phyloP scores from a whole-genome alignment of 306 rosid genomes.

The Glycyrrhiza uralensis region DNA sequence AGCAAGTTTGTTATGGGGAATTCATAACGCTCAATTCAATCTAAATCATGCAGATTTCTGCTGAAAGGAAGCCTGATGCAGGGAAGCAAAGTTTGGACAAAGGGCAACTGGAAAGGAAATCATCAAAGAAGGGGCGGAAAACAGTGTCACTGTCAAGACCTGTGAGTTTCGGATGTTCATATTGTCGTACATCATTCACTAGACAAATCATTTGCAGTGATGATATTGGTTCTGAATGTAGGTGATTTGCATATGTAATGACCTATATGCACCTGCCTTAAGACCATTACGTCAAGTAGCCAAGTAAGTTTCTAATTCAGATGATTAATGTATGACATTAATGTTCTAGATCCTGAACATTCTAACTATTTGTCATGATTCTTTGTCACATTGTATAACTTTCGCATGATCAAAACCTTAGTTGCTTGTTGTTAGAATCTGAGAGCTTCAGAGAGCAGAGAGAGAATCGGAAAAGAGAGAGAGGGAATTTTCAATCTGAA shows the following conservation, averaged over 20 bases:
- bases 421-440: neutral
- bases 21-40: constrained; percentile 12
- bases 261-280: constrained; percentile 86
- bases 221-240: constrained; percentile 36
- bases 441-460: too few species aligned
- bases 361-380: neutral
- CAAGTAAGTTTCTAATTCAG: constrained; percentile 59
- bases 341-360: neutral
- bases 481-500: too few species aligned
- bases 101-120: constrained; percentile 49
- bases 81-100: constrained; percentile 54
- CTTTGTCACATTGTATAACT: neutral
- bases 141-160: constrained; percentile 67
- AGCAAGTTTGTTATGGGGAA: constrained; percentile 10
- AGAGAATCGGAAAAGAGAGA: too few species aligned
- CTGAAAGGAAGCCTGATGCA: constrained; percentile 61
- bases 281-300: constrained; percentile 89
- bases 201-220: constrained; percentile 7
- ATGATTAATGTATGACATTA: constrained; percentile 14
- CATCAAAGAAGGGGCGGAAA: constrained; percentile 63
- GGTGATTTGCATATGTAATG: constrained; percentile 98
- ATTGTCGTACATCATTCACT: constrained; percentile 15
- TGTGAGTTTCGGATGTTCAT: constrained; percentile 59
- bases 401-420: neutral
- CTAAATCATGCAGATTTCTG: constrained; percentile 50